phyloP scores from a whole-genome alignment of 805 yeast species.

The Teunomyces atbi region DNA sequence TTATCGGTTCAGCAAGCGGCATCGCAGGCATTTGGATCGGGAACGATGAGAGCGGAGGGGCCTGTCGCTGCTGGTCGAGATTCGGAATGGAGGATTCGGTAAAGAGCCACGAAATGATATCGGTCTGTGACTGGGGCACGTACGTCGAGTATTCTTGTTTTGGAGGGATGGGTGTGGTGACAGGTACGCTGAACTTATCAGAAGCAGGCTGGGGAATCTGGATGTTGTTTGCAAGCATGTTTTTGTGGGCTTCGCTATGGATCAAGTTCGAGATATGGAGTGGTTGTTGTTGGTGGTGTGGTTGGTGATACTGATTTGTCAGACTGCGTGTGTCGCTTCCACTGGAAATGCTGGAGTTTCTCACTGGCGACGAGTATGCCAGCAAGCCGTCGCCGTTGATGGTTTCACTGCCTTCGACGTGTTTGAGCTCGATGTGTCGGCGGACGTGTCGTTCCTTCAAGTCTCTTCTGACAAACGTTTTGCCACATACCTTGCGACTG shows the following conservation, averaged over 20 bases:
- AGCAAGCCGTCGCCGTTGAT: not conserved
- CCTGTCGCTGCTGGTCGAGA: not conserved
- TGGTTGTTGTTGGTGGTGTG: not conserved
- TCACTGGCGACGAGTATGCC: not conserved
- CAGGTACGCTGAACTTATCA: not conserved
- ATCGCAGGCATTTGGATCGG: not conserved
- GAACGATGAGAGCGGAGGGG: not conserved
- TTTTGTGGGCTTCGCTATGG: constrained; percentile 8
- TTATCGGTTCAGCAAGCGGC: not conserved
- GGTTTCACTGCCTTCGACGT: not conserved
- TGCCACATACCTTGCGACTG: constrained; percentile 46
- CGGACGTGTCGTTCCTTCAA: constrained; percentile 42
- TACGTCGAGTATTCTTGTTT: not conserved
- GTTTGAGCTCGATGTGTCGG: constrained; percentile 23
- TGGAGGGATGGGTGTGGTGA: not conserved
- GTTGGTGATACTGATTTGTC: not conserved
- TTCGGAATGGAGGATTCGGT: constrained; percentile 17
- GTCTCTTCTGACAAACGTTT: constrained; percentile 64
- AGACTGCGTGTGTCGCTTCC: not conserved
- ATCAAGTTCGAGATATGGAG: constrained; percentile 13
- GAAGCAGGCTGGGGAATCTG: not conserved
- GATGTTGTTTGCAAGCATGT: not conserved
- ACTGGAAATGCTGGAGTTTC: not conserved
- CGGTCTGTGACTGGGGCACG: constrained; percentile 32
- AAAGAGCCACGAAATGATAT: constrained; percentile 41